Conservation (phyloP, 768 basidiomycete genomes). For the Tremella yokohamensis region DNA sequence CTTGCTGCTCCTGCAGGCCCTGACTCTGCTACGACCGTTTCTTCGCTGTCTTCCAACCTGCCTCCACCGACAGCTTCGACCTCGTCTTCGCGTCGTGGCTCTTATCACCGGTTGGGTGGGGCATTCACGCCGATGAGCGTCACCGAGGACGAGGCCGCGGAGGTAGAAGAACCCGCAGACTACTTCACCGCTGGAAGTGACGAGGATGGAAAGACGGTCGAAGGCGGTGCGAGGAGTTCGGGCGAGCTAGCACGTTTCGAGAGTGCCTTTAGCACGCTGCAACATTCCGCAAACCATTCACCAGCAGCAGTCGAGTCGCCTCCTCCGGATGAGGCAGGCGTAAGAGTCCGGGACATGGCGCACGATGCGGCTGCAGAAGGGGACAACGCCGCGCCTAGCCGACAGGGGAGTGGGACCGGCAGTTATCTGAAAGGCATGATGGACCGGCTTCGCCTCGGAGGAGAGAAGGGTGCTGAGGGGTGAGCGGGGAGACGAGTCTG, state of each 20-base stretch:
- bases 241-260: too few species aligned
- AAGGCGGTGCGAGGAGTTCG: slow-evolving; percentile 4
- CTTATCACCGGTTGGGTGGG: not conserved
- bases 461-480: not conserved
- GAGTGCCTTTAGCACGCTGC: too few species aligned
- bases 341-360: too few species aligned
- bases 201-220: not conserved
- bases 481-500: not conserved
- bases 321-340: too few species aligned
- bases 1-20: not conserved
- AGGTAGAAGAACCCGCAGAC: not conserved
- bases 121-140: slow-evolving; percentile 31
- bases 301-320: too few species aligned
- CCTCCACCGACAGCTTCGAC: slow-evolving; percentile 5
- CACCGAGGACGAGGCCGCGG: slow-evolving; percentile 29
- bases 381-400: too few species aligned
- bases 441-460: slow-evolving; percentile 13
- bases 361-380: too few species aligned
- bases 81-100: slow-evolving; percentile 3
- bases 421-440: slow-evolving; percentile 21
- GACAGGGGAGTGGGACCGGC: too few species aligned
- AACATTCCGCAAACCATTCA: too few species aligned
- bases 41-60: slow-evolving; percentile 6
- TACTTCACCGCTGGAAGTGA: slow-evolving; percentile 16
- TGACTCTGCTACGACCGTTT: not conserved